Evolutionary conservation across 371 early-diverging fungal genomes (phyloP), one percentile per base, ranked within the genome.

Genomic region (Basidiobolus meristosporus): DNA sequence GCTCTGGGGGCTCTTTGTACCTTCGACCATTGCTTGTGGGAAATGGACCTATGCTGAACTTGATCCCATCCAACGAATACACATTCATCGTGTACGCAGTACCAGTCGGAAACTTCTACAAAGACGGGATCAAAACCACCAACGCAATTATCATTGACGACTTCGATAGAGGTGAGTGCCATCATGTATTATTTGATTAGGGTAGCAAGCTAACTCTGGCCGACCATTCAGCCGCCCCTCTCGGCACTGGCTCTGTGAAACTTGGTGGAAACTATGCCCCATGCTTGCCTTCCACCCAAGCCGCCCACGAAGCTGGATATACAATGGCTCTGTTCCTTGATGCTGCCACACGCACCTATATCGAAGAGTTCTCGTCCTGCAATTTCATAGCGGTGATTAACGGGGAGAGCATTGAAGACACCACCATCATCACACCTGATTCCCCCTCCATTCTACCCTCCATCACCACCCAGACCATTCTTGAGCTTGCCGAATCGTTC

Each of bases 291-390:
- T 68, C 73, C 18, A 68, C 78, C 34, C 43, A 51, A 7, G 63
- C 59, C 1, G 77, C 76, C 26, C 77, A 74, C 48, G 57, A 67
- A 31, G 41, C 54, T 22, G 85, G 81, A 10, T 82, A 65, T 49
- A 53, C 70, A 17, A 66, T 84, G 43, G 72, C 73, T 9, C 62
- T 84, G 23, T 80, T 77, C 53, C 59, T 84, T 36, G 85, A 84
- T 48, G 45, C 79, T 31, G 61, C 63, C 47, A 70, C 71, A 0
- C 63, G 62, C 50, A 59, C 60, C 6, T 62, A 69, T 41, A 61
- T 84, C 34, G 85, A 84, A 39, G 85, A 84, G 52, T 84, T 84
- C 49, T 71, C 76, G 3, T 79, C 85, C 2, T 73, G 74, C 47
- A 84, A 84, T 55, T 84, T 81, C 62, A 72, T 74, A n/a, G 84